Percentiles rank a stretch among this genome's conserved stretches.
Evolutionary conservation across 176 grass and related monocot genomes (phyloP).

Genomic region (Dactylis glomerata): DNA sequence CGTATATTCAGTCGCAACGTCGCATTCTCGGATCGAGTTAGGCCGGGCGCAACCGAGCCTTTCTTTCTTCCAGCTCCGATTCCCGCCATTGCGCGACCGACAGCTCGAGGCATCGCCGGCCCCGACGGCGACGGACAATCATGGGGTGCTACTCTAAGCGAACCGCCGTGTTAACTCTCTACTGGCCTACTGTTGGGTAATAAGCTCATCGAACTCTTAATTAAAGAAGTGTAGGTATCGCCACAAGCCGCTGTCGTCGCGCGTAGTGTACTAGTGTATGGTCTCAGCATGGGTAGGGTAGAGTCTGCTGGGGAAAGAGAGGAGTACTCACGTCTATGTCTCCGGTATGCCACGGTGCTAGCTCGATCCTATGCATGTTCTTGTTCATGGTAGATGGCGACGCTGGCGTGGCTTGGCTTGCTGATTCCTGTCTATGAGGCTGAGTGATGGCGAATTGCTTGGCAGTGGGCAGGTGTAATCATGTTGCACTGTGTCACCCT

Average conservation of each 20-base stretch:
- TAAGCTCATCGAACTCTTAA: background rate
- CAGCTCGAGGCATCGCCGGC: background rate
- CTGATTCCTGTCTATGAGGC: background rate
- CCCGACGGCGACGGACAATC: background rate
- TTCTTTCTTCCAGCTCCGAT: background rate
- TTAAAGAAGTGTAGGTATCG: background rate
- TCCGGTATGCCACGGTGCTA: background rate
- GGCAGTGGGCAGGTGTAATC: background rate
- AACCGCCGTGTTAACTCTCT: background rate
- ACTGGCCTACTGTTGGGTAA: background rate
- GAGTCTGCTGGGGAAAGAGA: background rate
- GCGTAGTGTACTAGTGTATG: too few species aligned
- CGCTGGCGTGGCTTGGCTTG: background rate
- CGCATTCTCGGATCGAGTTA: background rate
- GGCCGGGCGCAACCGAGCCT: background rate
- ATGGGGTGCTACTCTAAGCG: background rate
- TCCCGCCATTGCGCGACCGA: background rate
- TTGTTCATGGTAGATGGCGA: background rate
- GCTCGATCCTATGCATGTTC: background rate
- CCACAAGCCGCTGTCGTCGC: background rate
- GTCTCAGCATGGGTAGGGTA: background rate
- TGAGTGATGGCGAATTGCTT: background rate
- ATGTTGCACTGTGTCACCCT: background rate
- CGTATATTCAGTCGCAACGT: background rate
- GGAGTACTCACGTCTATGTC: background rate